A percentile compares a stretch with the other conserved stretches of the same genome.
Conservation (phyloP, 1,284 basidiomycete species). For the Leccinum pseudoinsigne region DNA sequence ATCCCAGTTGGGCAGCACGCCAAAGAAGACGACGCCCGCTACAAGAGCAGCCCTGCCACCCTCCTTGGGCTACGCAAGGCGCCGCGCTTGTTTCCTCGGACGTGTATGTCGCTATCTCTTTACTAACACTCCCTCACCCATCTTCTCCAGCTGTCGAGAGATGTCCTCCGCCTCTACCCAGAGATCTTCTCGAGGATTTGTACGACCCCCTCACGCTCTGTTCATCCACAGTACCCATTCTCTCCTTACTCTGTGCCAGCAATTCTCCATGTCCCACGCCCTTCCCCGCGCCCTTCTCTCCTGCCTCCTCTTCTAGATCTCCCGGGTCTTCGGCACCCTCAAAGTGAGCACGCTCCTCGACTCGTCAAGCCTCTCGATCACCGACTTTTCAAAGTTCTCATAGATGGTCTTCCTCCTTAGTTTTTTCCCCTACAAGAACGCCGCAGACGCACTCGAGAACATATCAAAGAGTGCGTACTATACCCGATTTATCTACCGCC, state of each 20-base stretch:
- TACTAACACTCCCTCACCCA: neutral
- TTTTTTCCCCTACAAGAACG: slow-evolving; percentile 95
- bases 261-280: slow-evolving; percentile 65
- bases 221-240: slow-evolving; percentile 44
- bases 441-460: slow-evolving; percentile 95
- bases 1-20: slow-evolving; percentile 83
- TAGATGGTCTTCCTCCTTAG: slow-evolving; percentile 86
- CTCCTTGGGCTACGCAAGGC: too few relatives aligned
- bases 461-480: slow-evolving; percentile 83
- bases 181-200: slow-evolving; percentile 30
- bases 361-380: slow-evolving; percentile 50
- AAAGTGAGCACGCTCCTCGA: neutral
- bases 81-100: slow-evolving; percentile 89
- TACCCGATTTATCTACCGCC: neutral
- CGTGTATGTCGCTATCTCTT: slow-evolving; percentile 51
- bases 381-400: slow-evolving; percentile 87
- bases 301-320: neutral
- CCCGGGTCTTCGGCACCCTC: neutral
- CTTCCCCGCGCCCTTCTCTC: slow-evolving; percentile 38
- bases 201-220: slow-evolving; percentile 82
- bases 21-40: slow-evolving; percentile 74
- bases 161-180: slow-evolving; percentile 79
- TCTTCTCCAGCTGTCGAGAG: slow-evolving; percentile 68
- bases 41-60: slow-evolving; percentile 59
- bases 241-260: neutral